Percentiles rank a stretch among this genome's conserved stretches.
These are phyloP conservation scores for Trichophyton mentagrophytes DNA, from an alignment of 2,329 filamentous ascomycete species.

Conservation along the genomic window DNA sequence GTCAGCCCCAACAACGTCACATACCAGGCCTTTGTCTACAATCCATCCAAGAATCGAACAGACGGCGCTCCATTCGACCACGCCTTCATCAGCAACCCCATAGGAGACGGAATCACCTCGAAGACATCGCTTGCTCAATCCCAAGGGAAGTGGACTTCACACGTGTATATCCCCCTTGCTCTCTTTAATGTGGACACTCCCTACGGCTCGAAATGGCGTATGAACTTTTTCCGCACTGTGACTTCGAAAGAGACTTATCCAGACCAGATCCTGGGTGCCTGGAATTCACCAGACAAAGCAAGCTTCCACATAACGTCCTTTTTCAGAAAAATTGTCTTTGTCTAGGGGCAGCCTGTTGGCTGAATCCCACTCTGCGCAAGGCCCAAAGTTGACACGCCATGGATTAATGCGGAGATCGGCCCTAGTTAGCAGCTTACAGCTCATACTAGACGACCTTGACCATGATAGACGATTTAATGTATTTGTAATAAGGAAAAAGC, in stretches of 20 bases:
- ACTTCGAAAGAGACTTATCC: slow-evolving; percentile 34
- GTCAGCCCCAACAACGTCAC: slow-evolving; percentile 41
- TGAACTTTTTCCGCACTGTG: slow-evolving; percentile 42
- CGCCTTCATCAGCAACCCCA: slow-evolving; percentile 31
- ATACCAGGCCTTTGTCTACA: slow-evolving; percentile 41
- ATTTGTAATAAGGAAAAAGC: no score
- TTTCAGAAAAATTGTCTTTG: slow-evolving; percentile 33
- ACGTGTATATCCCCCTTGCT: slow-evolving; percentile 34
- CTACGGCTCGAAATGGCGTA: slow-evolving; percentile 37
- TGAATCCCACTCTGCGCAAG: background rate
- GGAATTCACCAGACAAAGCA: slow-evolving; percentile 35
- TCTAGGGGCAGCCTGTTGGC: slow-evolving; percentile 15
- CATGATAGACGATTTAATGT: no score
- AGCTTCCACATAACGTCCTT: slow-evolving; percentile 40
- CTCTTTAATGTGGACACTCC: slow-evolving; percentile 40
- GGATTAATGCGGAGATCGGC: background rate
- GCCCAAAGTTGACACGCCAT: background rate
- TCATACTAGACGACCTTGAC: no score
- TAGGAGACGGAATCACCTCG: slow-evolving; percentile 32
- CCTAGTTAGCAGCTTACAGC: background rate
- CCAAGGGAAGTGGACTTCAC: slow-evolving; percentile 31
- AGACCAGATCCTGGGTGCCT: slow-evolving; percentile 22
- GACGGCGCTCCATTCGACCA: slow-evolving; percentile 34
- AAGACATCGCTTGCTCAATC: slow-evolving; percentile 28
- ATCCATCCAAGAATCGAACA: slow-evolving; percentile 36